Percentiles rank a stretch among this genome's conserved stretches.
Evolutionary conservation across 352 stramenopile genomes (phyloP).

Genomic region (Pythium aphanidermatum): DNA sequence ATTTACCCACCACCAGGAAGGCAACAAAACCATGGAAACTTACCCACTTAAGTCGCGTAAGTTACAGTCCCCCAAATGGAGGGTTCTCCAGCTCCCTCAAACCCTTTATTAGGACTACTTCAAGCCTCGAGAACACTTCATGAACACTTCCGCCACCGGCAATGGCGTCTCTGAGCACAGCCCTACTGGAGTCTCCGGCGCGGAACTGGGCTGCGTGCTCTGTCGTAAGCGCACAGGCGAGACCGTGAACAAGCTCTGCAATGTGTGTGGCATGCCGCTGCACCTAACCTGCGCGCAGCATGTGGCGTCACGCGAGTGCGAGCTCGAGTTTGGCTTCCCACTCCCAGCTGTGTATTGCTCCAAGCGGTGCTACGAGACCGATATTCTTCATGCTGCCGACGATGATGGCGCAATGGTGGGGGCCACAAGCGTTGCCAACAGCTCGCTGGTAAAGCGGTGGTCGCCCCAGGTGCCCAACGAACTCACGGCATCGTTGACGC

Average conservation of each 20-base stretch:
- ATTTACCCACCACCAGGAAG: no score
- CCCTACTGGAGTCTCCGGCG: conserved; percentile 1
- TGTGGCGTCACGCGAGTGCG: conserved; percentile 30
- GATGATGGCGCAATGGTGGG: no score
- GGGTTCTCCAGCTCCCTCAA: no score
- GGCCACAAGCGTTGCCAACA: not conserved
- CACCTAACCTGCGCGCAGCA: conserved; percentile 31
- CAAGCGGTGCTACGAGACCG: conserved; percentile 33
- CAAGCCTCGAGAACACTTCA: no score
- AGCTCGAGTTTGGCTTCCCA: conserved; percentile 29
- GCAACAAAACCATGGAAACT: no score
- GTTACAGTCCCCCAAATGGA: no score
- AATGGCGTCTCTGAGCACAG: conserved; percentile 7
- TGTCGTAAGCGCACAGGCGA: conserved; percentile 34
- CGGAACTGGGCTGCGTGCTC: conserved; percentile 19
- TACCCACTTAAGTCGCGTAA: no score
- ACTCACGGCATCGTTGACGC: conserved; percentile 51
- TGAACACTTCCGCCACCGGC: no score
- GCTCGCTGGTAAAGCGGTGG: conserved; percentile 6
- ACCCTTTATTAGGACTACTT: no score
- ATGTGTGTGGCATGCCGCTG: conserved; percentile 26
- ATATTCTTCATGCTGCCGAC: conserved; percentile 6
- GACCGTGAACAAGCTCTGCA: conserved; percentile 28
- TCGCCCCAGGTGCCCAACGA: conserved; percentile 48
- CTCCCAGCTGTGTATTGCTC: conserved; percentile 28